Conservation (phyloP, 768 basidiomycete species). For the Coprinopsis cinerea region DNA sequence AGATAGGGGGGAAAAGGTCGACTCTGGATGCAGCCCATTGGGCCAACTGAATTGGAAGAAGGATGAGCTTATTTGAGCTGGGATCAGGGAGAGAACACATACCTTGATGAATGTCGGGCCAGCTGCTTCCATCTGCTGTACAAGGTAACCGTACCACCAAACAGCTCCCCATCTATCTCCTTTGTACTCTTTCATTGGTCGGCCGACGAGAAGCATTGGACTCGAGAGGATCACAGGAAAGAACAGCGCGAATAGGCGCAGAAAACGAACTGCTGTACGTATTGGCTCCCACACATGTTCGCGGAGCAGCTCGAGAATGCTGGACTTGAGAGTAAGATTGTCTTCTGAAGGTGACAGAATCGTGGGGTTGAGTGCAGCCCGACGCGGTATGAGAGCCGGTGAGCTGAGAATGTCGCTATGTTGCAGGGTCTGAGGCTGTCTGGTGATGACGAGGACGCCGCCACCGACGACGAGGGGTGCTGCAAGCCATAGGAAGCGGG, state of each 20-base stretch:
- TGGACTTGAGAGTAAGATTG: slow-evolving; percentile 37
- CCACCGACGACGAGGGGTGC: slow-evolving; percentile 18
- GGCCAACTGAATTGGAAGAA: slow-evolving; percentile 55
- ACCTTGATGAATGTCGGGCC: slow-evolving; percentile 98
- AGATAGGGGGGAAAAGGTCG: slow-evolving; percentile 82
- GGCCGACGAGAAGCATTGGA: slow-evolving; percentile 78
- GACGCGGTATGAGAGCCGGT: slow-evolving; percentile 39
- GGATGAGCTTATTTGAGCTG: slow-evolving; percentile 8
- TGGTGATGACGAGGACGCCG: slow-evolving; percentile 1
- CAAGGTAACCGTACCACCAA: slow-evolving; percentile 96
- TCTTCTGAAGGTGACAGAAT: slow-evolving; percentile 70
- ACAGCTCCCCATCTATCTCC: slow-evolving; percentile 90
- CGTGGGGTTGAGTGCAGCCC: slow-evolving; percentile 22
- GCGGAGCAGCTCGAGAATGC: slow-evolving; percentile 43
- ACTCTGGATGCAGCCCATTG: slow-evolving; percentile 98
- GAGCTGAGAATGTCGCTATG: slow-evolving; percentile 32
- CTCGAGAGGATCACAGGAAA: slow-evolving; percentile 77
- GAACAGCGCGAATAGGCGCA: slow-evolving; percentile 79
- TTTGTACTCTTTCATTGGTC: slow-evolving; percentile 43
- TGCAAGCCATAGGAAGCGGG: slow-evolving; percentile 35
- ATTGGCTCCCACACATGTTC: slow-evolving; percentile 78
- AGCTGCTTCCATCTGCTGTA: slow-evolving; percentile 85
- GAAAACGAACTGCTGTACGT: slow-evolving; percentile 75
- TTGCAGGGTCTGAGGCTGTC: not conserved
- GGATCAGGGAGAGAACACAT: slow-evolving; percentile 13